A percentile compares a stretch with the other conserved stretches of the same genome.
Evolutionary conservation across 768 basidiomycete genomes (phyloP).

Genomic region (Lactarius akahatsu): DNA sequence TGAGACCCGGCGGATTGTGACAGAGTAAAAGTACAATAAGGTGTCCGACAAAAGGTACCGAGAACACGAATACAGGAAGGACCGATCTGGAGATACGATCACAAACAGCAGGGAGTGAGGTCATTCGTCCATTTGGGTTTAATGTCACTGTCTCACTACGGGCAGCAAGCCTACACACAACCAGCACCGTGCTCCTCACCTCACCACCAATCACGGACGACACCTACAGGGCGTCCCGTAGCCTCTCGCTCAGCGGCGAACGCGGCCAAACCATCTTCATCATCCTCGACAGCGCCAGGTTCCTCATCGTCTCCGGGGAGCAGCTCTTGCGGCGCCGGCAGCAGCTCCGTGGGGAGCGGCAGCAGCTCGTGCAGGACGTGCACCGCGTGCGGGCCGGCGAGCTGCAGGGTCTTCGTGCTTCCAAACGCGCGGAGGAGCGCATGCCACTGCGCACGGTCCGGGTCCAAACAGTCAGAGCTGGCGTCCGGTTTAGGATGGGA

Average conservation of each 20-base stretch:
- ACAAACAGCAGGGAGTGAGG: neutral
- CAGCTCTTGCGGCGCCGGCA: neutral
- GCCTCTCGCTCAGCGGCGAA: neutral
- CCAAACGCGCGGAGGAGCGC: neutral
- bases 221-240: neutral
- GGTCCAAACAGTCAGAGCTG: neutral
- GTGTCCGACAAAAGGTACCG: neutral
- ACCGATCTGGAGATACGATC: neutral
- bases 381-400: neutral
- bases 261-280: neutral
- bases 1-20: too few relatives aligned
- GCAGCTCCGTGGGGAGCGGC: neutral
- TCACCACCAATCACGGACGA: neutral
- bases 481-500: too few relatives aligned
- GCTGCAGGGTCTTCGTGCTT: neutral
- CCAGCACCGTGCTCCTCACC: neutral
- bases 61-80: neutral
- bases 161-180: too few relatives aligned
- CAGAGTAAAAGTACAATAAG: too few relatives aligned
- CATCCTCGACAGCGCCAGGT: neutral
- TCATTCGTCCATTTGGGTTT: too few relatives aligned
- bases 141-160: too few relatives aligned
- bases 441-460: constrained; percentile 1
- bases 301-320: neutral
- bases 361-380: constrained; percentile 1